These are phyloP conservation scores for Amanita fuliginea DNA, from an alignment of 768 basidiomycete genomes.

Conservation along the genomic window DNA sequence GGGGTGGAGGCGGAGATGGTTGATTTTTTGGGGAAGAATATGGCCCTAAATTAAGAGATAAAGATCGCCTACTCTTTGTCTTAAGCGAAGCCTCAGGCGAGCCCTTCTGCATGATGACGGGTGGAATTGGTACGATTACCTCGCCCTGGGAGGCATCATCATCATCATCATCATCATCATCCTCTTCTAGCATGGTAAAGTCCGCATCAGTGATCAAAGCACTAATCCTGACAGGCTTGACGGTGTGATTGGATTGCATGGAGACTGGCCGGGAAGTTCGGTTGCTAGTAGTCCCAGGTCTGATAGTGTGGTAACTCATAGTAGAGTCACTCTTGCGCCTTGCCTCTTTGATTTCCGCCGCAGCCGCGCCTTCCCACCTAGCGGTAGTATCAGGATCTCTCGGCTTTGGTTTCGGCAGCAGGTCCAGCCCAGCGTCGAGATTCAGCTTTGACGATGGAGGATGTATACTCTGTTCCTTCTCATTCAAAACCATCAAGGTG, in stretches of 20 bases:
- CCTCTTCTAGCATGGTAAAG: conserved; percentile 56
- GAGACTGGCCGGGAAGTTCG: conserved; percentile 65
- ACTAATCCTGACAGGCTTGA: conserved; percentile 58
- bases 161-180: conserved; percentile 35
- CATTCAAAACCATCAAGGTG: conserved; percentile 33
- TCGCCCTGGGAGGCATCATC: conserved; percentile 18
- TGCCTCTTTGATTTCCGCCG: conserved; percentile 44
- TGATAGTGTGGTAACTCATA: conserved; percentile 65
- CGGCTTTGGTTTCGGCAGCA: conserved; percentile 9
- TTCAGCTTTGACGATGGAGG: conserved; percentile 7
- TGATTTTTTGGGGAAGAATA: conserved; percentile 12
- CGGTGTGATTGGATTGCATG: conserved; percentile 60
- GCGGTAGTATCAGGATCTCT: conserved; percentile 13
- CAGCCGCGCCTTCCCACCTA: background rate
- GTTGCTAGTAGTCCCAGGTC: conserved; percentile 35
- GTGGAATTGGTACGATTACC: background rate
- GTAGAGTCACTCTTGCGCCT: conserved; percentile 81
- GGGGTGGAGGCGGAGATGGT: conserved; percentile 11
- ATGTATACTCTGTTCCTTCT: conserved; percentile 10
- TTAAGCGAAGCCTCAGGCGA: conserved; percentile 37
- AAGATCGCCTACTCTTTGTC: conserved; percentile 47
- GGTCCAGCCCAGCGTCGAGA: conserved; percentile 12
- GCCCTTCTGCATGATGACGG: conserved; percentile 9
- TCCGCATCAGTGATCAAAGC: conserved; percentile 59
- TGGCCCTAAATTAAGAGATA: conserved; percentile 46